Evolutionary conservation across 495 filamentous ascomycete genomes (phyloP).

Genomic region (Endocarpon pusillum): DNA sequence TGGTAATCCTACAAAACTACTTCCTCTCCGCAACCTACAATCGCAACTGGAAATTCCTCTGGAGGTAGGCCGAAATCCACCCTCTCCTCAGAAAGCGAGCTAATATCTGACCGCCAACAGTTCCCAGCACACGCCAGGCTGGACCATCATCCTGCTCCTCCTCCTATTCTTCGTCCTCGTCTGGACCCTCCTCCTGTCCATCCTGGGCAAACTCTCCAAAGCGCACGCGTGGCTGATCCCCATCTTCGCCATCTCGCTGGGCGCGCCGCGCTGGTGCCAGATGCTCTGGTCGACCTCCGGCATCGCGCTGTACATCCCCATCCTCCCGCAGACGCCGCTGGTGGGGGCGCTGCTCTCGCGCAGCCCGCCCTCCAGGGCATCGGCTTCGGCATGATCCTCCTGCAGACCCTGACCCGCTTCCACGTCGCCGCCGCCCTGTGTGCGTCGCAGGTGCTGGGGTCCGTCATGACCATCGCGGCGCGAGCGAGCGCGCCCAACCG

Average conservation of each 20-base stretch:
- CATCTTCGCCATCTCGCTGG: slow-evolving; percentile 41
- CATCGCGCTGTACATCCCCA: slow-evolving; percentile 36
- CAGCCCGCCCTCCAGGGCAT: slow-evolving; percentile 31
- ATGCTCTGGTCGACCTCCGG: slow-evolving; percentile 38
- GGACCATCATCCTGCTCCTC: slow-evolving; percentile 29
- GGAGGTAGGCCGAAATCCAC: too few relatives aligned
- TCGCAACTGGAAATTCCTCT: slow-evolving; percentile 38
- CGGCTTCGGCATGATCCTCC: slow-evolving; percentile 46
- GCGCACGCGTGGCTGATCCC: slow-evolving; percentile 41
- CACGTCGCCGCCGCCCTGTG: slow-evolving; percentile 39
- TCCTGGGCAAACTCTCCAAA: slow-evolving; percentile 26
- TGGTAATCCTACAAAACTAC: slow-evolving; percentile 40
- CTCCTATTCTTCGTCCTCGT: slow-evolving; percentile 35
- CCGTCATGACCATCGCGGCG: slow-evolving; percentile 37
- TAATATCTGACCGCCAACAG: too few relatives aligned
- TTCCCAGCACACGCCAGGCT: slow-evolving; percentile 27
- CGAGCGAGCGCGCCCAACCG: slow-evolving; percentile 39
- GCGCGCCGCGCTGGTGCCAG: slow-evolving; percentile 40
- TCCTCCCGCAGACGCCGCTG: slow-evolving; percentile 24
- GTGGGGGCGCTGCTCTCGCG: slow-evolving; percentile 29
- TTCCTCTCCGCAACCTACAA: slow-evolving; percentile 39
- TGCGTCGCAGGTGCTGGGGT: slow-evolving; percentile 38
- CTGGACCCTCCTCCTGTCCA: slow-evolving; percentile 28
- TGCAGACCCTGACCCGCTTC: slow-evolving; percentile 43
- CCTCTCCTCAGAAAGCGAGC: too few relatives aligned